Conservation (phyloP, 2,329 filamentous ascomycete genomes). For the Cladosporium sp. region DNA sequence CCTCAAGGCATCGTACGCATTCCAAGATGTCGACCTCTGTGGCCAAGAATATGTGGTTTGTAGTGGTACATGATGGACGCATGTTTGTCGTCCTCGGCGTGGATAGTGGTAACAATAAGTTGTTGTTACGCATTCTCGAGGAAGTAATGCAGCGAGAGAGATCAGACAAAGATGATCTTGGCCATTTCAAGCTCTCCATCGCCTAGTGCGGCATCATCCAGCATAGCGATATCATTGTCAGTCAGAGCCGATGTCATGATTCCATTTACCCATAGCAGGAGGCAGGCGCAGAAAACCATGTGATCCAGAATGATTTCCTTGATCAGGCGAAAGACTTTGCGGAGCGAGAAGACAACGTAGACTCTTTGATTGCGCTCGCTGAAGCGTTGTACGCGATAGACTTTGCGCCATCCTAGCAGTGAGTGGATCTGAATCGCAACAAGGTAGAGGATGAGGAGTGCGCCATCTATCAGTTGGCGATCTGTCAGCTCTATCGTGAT, state of each 20-base stretch:
- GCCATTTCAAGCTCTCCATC: slow-evolving; percentile 3
- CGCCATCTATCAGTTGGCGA: slow-evolving; percentile 11
- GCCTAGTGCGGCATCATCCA: not conserved
- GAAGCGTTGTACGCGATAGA: slow-evolving; percentile 16
- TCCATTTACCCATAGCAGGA: slow-evolving; percentile 4
- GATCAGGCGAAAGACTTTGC: slow-evolving; percentile 9
- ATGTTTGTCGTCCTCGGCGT: not conserved
- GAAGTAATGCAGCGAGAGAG: not conserved
- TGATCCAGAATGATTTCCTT: slow-evolving; percentile 12
- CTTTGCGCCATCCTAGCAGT: slow-evolving; percentile 9
- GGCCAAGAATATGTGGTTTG: not conserved
- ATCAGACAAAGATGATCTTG: not conserved
- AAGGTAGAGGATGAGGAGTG: slow-evolving; percentile 9
- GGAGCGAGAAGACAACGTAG: slow-evolving; percentile 16
- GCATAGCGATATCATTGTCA: not conserved
- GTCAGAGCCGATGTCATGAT: not conserved
- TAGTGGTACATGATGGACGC: not conserved
- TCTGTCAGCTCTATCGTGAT: slow-evolving; percentile 8
- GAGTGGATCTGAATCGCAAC: slow-evolving; percentile 16
- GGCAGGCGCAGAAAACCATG: slow-evolving; percentile 8
- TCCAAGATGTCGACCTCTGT: not conserved
- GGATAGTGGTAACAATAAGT: not conserved
- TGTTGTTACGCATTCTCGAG: not conserved
- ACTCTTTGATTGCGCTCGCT: slow-evolving; percentile 16
- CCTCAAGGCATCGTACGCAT: not conserved